These are phyloP conservation scores for Helotiales sp. DNA, from an alignment of 2,329 filamentous ascomycete species.

Conservation along the genomic window DNA sequence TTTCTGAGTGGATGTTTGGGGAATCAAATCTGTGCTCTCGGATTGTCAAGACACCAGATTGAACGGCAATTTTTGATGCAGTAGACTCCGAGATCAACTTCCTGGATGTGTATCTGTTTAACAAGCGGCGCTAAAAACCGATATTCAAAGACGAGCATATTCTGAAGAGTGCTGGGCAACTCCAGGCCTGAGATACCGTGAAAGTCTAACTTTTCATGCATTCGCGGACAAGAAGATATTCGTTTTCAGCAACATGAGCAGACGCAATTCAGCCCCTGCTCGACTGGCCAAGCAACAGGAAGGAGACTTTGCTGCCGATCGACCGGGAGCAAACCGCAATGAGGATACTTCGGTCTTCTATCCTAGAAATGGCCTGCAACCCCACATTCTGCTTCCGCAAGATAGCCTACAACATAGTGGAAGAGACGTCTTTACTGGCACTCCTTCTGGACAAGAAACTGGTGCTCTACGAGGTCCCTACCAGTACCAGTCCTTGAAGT, in stretches of 20 bases:
- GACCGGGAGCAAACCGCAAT: not conserved
- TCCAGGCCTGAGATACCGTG: no score
- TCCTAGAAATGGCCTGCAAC: not conserved
- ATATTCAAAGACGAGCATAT: no score
- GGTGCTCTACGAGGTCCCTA: not conserved
- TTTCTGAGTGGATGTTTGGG: no score
- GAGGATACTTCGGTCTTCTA: not conserved
- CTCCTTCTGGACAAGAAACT: not conserved
- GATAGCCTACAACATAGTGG: not conserved
- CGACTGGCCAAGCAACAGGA: not conserved
- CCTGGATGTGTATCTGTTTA: no score
- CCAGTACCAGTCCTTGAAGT: not conserved
- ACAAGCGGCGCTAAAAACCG: no score
- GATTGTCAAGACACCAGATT: no score
- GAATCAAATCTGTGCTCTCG: no score
- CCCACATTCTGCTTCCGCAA: not conserved
- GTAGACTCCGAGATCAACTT: no score
- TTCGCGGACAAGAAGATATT: not conserved
- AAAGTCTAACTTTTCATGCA: no score
- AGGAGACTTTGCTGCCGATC: not conserved
- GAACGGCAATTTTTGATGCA: no score
- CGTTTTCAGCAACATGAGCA: not conserved
- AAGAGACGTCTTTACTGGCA: not conserved
- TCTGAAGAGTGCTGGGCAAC: no score
- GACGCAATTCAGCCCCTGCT: not conserved